These are phyloP conservation scores for Petunia secreta DNA, from an alignment of 257 asterid species.

Conservation along the genomic window DNA sequence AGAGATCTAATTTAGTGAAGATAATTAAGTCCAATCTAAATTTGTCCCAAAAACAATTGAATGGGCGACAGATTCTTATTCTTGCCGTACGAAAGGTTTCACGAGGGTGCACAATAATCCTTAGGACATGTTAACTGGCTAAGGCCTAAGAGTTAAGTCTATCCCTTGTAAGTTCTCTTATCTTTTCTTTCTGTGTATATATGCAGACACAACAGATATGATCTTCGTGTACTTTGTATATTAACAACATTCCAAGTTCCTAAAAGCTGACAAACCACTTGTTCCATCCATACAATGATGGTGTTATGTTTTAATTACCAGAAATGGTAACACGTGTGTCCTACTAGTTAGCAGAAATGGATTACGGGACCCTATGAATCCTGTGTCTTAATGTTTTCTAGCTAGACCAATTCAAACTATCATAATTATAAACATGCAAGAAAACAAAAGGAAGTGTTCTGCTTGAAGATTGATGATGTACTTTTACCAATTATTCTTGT, in stretches of 20 bases:
- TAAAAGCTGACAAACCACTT: constrained; percentile 38
- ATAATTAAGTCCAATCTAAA: too few relatives aligned
- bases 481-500: neutral
- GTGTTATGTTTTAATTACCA: constrained; percentile 4
- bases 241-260: constrained; percentile 38
- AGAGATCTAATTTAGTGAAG: too few relatives aligned
- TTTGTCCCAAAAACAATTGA: neutral
- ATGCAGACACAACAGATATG: neutral
- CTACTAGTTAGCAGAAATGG: neutral
- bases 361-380: neutral
- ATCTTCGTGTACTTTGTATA: constrained; percentile 15
- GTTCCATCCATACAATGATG: constrained; percentile 47
- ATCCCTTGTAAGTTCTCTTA: neutral
- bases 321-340: neutral
- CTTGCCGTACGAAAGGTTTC: neutral
- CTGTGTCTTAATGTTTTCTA: neutral
- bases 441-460: neutral
- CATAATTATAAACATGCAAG: neutral
- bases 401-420: neutral
- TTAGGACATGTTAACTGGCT: neutral
- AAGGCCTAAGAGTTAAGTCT: neutral
- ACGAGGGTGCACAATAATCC: constrained; percentile 10
- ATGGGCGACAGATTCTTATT: constrained; percentile 1
- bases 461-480: neutral
- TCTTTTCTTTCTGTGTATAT: neutral